Percentiles rank a stretch among this genome's conserved stretches.
phyloP scores from a whole-genome alignment of 1,284 basidiomycete species.

The Apiotrichum domesticum region DNA sequence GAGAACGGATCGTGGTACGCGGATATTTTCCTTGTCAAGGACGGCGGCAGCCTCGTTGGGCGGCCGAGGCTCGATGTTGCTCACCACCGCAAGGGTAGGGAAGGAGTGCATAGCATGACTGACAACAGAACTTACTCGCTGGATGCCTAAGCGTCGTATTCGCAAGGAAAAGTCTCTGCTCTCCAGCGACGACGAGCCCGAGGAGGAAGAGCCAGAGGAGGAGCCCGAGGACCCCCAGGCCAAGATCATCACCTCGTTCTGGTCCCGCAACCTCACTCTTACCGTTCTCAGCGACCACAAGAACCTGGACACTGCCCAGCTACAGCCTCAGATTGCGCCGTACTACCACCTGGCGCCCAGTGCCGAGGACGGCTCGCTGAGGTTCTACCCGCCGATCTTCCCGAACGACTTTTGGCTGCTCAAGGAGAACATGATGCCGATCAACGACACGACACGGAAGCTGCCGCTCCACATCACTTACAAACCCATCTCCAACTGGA shows the following conservation, averaged over 20 bases:
- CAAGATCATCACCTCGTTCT: constrained; percentile 61
- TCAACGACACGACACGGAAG: constrained; percentile 66
- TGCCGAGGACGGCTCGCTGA: constrained; percentile 50
- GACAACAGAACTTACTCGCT: constrained; percentile 70
- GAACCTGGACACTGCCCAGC: constrained; percentile 54
- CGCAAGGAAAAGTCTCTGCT: constrained; percentile 82
- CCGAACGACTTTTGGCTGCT: constrained; percentile 92
- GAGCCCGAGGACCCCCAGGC: constrained; percentile 11
- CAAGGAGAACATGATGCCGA: constrained; percentile 67
- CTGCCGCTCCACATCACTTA: constrained; percentile 76
- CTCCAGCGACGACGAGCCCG: constrained; percentile 51
- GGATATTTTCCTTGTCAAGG: constrained; percentile 70
- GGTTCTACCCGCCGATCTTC: constrained; percentile 83
- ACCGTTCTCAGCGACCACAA: constrained; percentile 70
- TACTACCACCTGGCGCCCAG: constrained; percentile 53
- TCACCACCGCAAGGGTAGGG: constrained; percentile 71
- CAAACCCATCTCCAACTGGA: constrained; percentile 70
- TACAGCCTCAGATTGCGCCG: constrained; percentile 58
- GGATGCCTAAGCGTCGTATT: constrained; percentile 63
- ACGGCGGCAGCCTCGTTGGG: constrained; percentile 53
- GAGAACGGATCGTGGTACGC: constrained; percentile 71
- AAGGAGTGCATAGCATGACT: constrained; percentile 5
- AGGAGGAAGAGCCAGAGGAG: constrained; percentile 26
- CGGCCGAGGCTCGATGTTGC: constrained; percentile 61
- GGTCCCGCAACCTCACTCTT: constrained; percentile 78